A percentile compares a stretch with the other conserved stretches of the same genome.
Conservation (phyloP, 208 protist genomes). For the Naegleria gruberi region DNA sequence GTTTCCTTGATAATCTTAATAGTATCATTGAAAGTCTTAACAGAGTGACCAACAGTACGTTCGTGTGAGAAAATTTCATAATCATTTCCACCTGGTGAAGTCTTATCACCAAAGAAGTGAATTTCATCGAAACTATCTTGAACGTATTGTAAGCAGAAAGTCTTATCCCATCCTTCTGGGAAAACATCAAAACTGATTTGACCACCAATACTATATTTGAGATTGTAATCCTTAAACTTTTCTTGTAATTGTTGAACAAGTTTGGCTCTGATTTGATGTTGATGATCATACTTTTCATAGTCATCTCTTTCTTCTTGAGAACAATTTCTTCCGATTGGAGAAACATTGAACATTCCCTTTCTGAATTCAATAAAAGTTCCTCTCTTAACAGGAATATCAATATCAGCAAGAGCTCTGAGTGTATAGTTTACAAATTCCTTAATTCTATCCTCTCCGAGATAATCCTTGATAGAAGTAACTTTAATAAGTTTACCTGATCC, state of each 20-base stretch:
- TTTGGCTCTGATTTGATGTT: constrained; percentile 83
- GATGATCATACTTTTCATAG: constrained; percentile 93
- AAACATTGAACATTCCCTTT: constrained; percentile 98
- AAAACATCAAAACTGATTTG: constrained; percentile 99
- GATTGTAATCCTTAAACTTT: constrained; percentile 61
- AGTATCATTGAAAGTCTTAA: constrained; percentile 88
- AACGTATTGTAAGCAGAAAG: constrained; percentile 92
- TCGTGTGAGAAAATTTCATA: constrained; percentile 94
- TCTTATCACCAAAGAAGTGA: constrained; percentile 99
- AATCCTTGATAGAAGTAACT: constrained; percentile 55
- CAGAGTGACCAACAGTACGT: constrained; percentile 79
- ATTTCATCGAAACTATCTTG: constrained; percentile 89
- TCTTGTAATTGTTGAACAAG: constrained; percentile 78
- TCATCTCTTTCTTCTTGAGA: constrained; percentile 90
- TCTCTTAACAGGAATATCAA: constrained; percentile 95
- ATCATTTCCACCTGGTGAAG: constrained; percentile 96
- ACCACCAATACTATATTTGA: constrained; percentile 96
- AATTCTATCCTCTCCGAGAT: constrained; percentile 84
- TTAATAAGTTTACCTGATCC: constrained; percentile 48
- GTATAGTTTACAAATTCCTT: constrained; percentile 87
- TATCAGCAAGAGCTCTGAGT: constrained; percentile 82
- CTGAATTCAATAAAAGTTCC: constrained; percentile 99
- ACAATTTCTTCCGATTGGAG: constrained; percentile 97
- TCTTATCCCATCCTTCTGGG: constrained; percentile 98
- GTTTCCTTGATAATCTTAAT: constrained; percentile 66